Percentiles rank a stretch among this genome's conserved stretches.
phyloP scores from a whole-genome alignment of 2,329 filamentous ascomycete species.

The Exophiala viscosa region DNA sequence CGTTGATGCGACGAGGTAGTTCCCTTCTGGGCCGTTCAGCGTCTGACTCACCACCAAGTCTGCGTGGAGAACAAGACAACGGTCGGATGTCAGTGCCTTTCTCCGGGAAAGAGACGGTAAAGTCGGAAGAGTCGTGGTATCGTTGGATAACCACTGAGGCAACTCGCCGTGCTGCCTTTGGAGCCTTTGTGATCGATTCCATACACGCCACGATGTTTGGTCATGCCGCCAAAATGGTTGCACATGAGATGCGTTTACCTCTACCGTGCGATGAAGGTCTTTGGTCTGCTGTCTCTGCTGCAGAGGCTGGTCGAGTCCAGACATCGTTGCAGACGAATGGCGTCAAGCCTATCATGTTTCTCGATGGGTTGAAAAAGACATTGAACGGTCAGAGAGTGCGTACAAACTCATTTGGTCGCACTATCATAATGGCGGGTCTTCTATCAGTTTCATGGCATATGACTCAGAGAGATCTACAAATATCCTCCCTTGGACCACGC shows the following conservation, averaged over 20 bases:
- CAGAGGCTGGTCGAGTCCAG: constrained; percentile 80
- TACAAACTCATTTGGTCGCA: constrained; percentile 89
- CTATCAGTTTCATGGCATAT: constrained; percentile 96
- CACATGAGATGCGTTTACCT: constrained; percentile 87
- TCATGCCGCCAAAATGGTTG: constrained; percentile 93
- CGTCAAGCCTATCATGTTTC: constrained; percentile 77
- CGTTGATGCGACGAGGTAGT: constrained; percentile 87
- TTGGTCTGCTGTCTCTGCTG: constrained; percentile 84
- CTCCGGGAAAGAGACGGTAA: constrained; percentile 53
- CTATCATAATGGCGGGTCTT: constrained; percentile 87
- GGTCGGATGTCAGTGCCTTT: constrained; percentile 36
- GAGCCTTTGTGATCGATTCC: constrained; percentile 90
- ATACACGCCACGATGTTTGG: constrained; percentile 97
- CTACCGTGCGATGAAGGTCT: constrained; percentile 88
- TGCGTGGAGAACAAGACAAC: constrained; percentile 57
- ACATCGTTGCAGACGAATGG: constrained; percentile 74
- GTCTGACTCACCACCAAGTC: constrained; percentile 76
- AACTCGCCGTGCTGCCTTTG: constrained; percentile 83
- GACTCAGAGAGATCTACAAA: constrained; percentile 91
- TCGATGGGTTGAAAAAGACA: constrained; percentile 86
- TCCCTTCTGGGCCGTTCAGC: constrained; percentile 83
- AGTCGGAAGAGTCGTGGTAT: constrained; percentile 87
- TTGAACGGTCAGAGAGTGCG: constrained; percentile 79
- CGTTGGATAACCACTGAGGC: constrained; percentile 94
- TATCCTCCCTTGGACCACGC: constrained; percentile 68